A percentile compares a stretch with the other conserved stretches of the same genome.
Conservation (phyloP, 441 rosid species). For the Capsella rubella region DNA sequence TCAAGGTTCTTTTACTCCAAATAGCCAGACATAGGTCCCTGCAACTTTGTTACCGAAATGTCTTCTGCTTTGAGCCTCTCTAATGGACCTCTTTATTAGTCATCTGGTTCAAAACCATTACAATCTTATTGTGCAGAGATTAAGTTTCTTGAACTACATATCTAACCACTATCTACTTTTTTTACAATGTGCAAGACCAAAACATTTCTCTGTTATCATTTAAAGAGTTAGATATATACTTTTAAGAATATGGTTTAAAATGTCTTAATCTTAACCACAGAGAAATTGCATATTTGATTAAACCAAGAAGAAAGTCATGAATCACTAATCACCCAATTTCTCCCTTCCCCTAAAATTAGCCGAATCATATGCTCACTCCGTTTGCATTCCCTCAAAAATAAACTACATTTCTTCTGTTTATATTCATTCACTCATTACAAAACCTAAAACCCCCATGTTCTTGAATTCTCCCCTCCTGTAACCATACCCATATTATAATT, state of each 20-base stretch:
- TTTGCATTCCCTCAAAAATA: constrained; percentile 36
- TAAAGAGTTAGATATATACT: too few relatives aligned
- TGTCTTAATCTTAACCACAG: not conserved
- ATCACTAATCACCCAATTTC: constrained; percentile 27
- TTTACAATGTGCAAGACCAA: too few relatives aligned
- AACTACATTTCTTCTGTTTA: constrained; percentile 9
- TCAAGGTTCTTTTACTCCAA: too few relatives aligned
- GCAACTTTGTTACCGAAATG: too few relatives aligned
- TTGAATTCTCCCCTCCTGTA: constrained; percentile 1
- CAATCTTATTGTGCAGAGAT: not conserved
- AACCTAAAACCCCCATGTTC: not conserved
- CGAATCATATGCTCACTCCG: constrained; percentile 39
- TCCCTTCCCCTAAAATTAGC: constrained; percentile 25
- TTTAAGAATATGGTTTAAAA: too few relatives aligned
- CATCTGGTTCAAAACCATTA: not conserved
- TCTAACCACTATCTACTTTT: too few relatives aligned
- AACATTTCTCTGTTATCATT: too few relatives aligned
- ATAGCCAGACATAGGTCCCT: too few relatives aligned
- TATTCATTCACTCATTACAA: constrained; percentile 13
- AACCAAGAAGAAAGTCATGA: constrained; percentile 8
- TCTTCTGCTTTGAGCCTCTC: too few relatives aligned
- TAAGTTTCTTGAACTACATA: too few relatives aligned
- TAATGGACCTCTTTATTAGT: too few relatives aligned
- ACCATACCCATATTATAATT: not conserved
- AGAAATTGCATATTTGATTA: not conserved